Percentiles rank a stretch among this genome's conserved stretches.
Evolutionary conservation across 2,329 filamentous ascomycete genomes (phyloP).

Genomic region (Clonostachys sp.): DNA sequence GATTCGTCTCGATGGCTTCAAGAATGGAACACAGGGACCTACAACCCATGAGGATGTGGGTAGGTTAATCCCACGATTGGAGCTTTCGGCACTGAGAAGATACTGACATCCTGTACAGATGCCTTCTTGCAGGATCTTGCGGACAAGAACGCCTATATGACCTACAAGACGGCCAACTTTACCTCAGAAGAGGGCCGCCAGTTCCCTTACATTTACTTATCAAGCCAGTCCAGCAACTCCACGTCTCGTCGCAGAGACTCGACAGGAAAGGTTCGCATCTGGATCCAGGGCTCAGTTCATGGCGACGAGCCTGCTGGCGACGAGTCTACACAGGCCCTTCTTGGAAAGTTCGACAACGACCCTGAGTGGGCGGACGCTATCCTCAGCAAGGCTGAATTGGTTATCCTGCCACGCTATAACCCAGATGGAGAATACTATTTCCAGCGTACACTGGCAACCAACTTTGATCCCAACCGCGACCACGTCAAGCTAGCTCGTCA

Average conservation of each 20-base stretch:
- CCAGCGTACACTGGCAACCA: constrained; percentile 18
- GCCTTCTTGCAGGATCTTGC: constrained; percentile 7
- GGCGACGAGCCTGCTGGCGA: constrained; percentile 25
- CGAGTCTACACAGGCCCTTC: constrained; percentile 18
- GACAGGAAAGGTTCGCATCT: constrained; percentile 18
- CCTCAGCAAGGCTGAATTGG: constrained; percentile 17
- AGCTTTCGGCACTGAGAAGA: not conserved
- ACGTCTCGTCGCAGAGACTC: not conserved
- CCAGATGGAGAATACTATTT: constrained; percentile 25
- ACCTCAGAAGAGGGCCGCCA: constrained; percentile 9
- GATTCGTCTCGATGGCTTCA: constrained; percentile 6
- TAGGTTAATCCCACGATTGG: not conserved
- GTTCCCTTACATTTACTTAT: constrained; percentile 8
- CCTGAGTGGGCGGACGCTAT: constrained; percentile 17
- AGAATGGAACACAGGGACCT: constrained; percentile 9
- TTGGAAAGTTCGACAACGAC: constrained; percentile 20
- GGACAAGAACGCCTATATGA: constrained; percentile 8
- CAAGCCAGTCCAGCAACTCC: not conserved
- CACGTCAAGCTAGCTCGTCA: constrained; percentile 22
- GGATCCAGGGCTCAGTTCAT: constrained; percentile 22
- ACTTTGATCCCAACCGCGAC: constrained; percentile 23
- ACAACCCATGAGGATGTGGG: constrained; percentile 8
- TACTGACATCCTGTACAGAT: constrained; percentile 1
- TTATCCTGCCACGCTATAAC: constrained; percentile 22
- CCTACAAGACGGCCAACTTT: constrained; percentile 7